A percentile compares a stretch with the other conserved stretches of the same genome.
Conservation (phyloP, 768 basidiomycete species). For the Dacryopinax spathularia region DNA sequence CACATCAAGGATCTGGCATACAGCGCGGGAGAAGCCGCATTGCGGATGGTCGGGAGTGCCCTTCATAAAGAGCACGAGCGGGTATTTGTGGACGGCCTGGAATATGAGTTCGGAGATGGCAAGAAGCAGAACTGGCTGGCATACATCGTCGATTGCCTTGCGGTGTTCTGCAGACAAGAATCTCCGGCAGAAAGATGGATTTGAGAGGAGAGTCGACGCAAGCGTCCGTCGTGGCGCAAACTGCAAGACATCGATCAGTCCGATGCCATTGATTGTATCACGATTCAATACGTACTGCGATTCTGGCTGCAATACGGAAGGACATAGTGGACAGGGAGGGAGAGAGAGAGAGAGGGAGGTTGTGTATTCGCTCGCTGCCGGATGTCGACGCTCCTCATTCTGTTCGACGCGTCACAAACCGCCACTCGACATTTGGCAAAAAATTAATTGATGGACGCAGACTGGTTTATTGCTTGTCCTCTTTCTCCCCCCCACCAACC, state of each 20-base stretch:
- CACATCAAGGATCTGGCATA: slow-evolving; percentile 74
- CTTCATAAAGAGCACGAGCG: slow-evolving; percentile 97
- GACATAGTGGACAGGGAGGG: neutral
- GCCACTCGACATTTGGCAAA: neutral
- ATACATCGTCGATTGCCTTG: neutral
- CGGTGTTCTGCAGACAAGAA: neutral
- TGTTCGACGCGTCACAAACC: neutral
- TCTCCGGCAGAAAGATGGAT: neutral
- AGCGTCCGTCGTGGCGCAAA: neutral
- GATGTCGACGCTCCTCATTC: neutral
- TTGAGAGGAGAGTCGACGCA: neutral
- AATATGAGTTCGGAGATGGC: neutral
- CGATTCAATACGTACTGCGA: neutral
- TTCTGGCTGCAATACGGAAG: neutral
- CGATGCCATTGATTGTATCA: neutral
- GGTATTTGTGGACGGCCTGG: slow-evolving; percentile 53
- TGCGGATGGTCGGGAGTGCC: slow-evolving; percentile 75
- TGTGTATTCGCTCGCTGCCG: no score
- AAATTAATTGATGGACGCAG: no score
- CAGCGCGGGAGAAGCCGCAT: slow-evolving; percentile 93
- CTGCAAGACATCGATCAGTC: neutral
- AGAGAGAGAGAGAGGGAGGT: neutral
- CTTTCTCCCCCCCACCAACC: neutral
- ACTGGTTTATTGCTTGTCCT: neutral
- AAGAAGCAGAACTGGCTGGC: neutral